Base-by-base conservation (phyloP, 495 filamentous ascomycete species). In the Sphaerosporella brunnea region DNA sequence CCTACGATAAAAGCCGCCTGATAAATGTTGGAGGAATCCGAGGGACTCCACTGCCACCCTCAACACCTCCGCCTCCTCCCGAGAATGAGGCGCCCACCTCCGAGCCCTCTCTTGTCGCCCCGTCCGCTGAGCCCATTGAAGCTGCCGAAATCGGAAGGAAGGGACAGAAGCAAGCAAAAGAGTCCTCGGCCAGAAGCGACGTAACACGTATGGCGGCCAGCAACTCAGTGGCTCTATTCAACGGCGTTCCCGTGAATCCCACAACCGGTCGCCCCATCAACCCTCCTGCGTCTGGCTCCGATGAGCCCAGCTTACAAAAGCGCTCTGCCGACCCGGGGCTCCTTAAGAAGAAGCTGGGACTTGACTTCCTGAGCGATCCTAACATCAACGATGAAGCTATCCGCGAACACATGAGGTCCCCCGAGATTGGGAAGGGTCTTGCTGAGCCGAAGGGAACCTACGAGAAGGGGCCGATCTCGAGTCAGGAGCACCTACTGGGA, bases 191-290 rank as follows among this genome's bases (percentile, higher is more conserved):
- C 32, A 8, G 21, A 8, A 23, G 8, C 45, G 45, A 48, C 21
- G 45, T 48, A 8, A 30, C 26, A 18, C 45, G 45, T 34, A 39
- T 48, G 34, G 21, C 34, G 4, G 45, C 21, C 19, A 11, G n/a
- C 32, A 48, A 48, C 35, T 38, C 34, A 1, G 36, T 48, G 18
- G 45, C 45, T 5, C 45, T 48, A 10, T 48, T 48, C 35, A 48
- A 48, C 45, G 45, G 45, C 18, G 23, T 48, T 21, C 45, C 45
- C 9, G 45, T 48, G 9, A 35, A 48, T 34, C 45, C 26, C 10
- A 19, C 8, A 5, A 34, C 43, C 43, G 43, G 43, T 20, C 25
- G n/a, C 7, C 30, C 43, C 43, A 46, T 43, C 40, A 26, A 25
- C 23, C 40, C 40, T 24, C 40, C 40, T 13, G 23, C 13, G 9